Evolutionary conservation across 805 yeast genomes (phyloP).

Genomic region (Scheffersomyces amazonensis): DNA sequence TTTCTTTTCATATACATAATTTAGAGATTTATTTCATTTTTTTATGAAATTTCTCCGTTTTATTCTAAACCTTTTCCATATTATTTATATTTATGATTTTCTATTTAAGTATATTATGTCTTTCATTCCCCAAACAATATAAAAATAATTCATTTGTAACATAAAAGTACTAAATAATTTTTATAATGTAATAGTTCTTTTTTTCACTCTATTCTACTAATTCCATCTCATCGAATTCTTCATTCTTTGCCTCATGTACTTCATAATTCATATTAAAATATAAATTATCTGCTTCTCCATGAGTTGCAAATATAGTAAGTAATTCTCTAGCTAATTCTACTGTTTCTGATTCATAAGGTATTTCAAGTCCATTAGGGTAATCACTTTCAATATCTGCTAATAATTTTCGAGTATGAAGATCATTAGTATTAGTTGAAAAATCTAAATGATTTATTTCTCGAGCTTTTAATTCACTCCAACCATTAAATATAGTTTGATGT

Average conservation of each 20-base stretch:
- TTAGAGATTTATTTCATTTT: no score
- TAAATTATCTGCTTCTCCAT: conserved; percentile 76
- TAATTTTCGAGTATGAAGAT: conserved; percentile 12
- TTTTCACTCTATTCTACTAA: conserved; percentile 12
- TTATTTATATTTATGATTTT: no score
- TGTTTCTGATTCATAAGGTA: conserved; percentile 58
- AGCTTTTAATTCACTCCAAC: conserved; percentile 41
- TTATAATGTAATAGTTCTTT: no score
- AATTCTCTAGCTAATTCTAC: conserved; percentile 71
- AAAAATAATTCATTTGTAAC: no score
- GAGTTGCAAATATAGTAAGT: conserved; percentile 63
- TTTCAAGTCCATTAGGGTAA: conserved; percentile 58
- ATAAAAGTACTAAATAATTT: no score
- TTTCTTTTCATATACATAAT: no score
- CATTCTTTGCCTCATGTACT: conserved; percentile 16
- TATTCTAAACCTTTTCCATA: no score
- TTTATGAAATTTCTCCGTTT: no score
- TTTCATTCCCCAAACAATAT: no score
- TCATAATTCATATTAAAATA: conserved; percentile 61
- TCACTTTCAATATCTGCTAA: conserved; percentile 39
- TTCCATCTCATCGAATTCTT: conserved; percentile 22
- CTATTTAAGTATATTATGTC: no score
- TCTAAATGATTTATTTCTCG: conserved; percentile 31
- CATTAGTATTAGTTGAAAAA: conserved; percentile 8
- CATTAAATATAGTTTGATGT: conserved; percentile 39